These are phyloP conservation scores for Euphrasia arctica DNA, from an alignment of 305 asterid species.

Conservation along the genomic window DNA sequence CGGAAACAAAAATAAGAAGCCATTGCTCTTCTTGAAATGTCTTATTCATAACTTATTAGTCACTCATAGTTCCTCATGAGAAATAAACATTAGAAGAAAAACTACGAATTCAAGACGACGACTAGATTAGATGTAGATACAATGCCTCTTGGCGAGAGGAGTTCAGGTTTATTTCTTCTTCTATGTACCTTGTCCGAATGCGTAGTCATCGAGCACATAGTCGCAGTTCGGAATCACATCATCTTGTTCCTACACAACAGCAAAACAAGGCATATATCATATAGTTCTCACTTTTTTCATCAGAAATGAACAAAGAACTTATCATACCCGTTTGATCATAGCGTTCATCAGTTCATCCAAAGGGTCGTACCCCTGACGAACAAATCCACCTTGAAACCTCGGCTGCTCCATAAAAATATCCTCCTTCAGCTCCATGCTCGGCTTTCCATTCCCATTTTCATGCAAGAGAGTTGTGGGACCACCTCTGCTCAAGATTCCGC, in stretches of 20 bases:
- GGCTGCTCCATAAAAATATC: slow-evolving; percentile 26
- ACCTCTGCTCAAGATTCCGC: slow-evolving; percentile 31
- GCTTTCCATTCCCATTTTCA: slow-evolving; percentile 25
- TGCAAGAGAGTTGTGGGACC: slow-evolving; percentile 30
- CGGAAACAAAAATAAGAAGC: neutral
- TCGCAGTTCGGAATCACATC: slow-evolving; percentile 44
- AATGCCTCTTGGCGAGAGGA: slow-evolving; percentile 10
- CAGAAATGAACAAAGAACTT: neutral
- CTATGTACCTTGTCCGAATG: slow-evolving; percentile 49
- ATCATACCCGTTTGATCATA: slow-evolving; percentile 54
- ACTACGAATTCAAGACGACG: slow-evolving; percentile 11
- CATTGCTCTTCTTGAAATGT: slow-evolving; percentile 6
- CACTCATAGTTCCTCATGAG: slow-evolving; percentile 21
- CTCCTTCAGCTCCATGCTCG: slow-evolving; percentile 23
- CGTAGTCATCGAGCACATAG: slow-evolving; percentile 43
- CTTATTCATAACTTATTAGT: slow-evolving; percentile 24
- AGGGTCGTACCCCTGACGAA: slow-evolving; percentile 36
- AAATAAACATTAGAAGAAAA: slow-evolving; percentile 10
- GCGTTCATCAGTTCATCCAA: slow-evolving; percentile 50
- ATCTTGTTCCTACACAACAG: slow-evolving; percentile 60
- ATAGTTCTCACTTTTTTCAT: too few species aligned
- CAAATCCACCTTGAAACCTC: slow-evolving; percentile 32
- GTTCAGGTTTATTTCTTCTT: neutral
- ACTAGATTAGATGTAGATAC: slow-evolving; percentile 25
- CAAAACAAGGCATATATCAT: neutral